phyloP scores from a whole-genome alignment of 148 eudicot species.

The Cornus suecica region DNA sequence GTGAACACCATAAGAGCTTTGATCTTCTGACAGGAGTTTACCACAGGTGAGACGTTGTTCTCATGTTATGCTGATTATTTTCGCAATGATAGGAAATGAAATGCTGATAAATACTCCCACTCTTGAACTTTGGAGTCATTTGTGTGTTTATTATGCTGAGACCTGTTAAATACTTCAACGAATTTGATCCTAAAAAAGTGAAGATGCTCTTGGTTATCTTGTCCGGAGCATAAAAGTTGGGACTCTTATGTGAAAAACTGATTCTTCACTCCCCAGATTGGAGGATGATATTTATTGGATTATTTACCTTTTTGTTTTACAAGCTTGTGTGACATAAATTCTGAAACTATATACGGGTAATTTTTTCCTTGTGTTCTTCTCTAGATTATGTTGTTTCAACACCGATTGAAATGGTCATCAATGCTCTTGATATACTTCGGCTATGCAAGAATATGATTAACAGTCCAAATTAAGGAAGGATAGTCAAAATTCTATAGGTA shows the following conservation, averaged over 20 bases:
- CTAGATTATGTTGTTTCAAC: background rate
- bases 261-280: background rate
- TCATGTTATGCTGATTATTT: background rate
- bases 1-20: slow-evolving; percentile 27
- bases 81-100: too few species aligned
- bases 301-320: background rate
- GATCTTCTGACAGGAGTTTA: slow-evolving; percentile 10
- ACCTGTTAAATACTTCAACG: too few species aligned
- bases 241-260: background rate
- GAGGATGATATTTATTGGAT: background rate
- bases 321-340: background rate
- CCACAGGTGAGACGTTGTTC: background rate
- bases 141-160: too few species aligned
- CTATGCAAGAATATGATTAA: too few species aligned
- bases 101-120: too few species aligned
- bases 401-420: background rate
- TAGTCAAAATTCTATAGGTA: background rate
- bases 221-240: background rate
- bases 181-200: background rate
- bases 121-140: too few species aligned
- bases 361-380: background rate
- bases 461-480: too few species aligned
- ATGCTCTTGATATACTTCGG: background rate
- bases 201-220: background rate
- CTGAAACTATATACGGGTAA: background rate